Evolutionary conservation across 2,329 filamentous ascomycete genomes (phyloP).

Genomic region (Drechslerella dactyloides): DNA sequence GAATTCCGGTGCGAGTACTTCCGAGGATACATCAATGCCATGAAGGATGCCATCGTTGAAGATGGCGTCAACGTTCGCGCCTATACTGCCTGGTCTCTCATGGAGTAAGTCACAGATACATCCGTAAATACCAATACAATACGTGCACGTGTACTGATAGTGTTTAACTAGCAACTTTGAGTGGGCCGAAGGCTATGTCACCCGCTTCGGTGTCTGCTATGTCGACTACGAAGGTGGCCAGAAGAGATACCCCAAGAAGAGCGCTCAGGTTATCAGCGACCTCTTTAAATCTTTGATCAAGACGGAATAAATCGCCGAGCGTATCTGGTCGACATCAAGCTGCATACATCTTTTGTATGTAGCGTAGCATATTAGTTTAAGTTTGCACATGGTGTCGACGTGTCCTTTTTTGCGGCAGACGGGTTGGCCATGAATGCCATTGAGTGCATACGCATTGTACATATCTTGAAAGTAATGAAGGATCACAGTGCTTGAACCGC

Average conservation of each 20-base stretch:
- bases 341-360: background rate
- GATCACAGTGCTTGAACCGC: background rate
- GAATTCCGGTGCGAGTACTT: conserved; percentile 84
- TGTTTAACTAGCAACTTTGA: conserved; percentile 71
- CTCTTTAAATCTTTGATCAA: conserved; percentile 75
- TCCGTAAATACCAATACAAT: background rate
- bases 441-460: background rate
- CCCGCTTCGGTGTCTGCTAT: conserved; percentile 80
- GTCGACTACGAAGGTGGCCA: conserved; percentile 83
- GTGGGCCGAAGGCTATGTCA: conserved; percentile 90
- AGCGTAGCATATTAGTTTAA: too few species aligned
- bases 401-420: too few species aligned
- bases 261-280: conserved; percentile 72
- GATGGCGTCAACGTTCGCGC: conserved; percentile 80
- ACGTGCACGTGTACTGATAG: conserved; percentile 30
- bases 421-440: background rate
- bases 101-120: conserved; percentile 68
- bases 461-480: background rate
- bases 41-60: conserved; percentile 73
- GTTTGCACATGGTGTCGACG: too few species aligned
- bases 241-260: conserved; percentile 83
- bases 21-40: conserved; percentile 74
- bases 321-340: background rate
- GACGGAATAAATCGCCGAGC: conserved; percentile 62
- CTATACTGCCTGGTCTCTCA: conserved; percentile 85